phyloP scores from a whole-genome alignment of 1,139 yeast genomes.

The Geotrichum macrosporum region DNA sequence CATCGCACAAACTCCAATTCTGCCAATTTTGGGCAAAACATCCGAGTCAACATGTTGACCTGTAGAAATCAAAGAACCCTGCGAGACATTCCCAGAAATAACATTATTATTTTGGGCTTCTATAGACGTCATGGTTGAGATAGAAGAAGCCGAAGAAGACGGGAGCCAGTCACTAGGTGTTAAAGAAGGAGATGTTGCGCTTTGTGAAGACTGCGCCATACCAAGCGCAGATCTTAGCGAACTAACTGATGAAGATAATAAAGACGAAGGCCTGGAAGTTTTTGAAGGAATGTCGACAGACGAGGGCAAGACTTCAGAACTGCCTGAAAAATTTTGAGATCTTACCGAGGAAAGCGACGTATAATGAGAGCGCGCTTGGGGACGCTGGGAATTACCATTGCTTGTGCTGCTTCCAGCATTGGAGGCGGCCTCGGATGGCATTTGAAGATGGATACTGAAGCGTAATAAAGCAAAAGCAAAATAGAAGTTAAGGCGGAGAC shows the following conservation, averaged over 20 bases:
- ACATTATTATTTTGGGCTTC: too few relatives aligned
- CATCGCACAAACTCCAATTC: conserved; percentile 98
- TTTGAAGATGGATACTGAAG: too few relatives aligned
- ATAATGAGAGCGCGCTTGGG: conserved; percentile 11
- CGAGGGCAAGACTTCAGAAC: conserved; percentile 6
- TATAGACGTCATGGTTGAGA: background rate
- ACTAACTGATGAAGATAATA: background rate
- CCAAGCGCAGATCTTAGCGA: conserved; percentile 6
- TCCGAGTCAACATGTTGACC: conserved; percentile 2
- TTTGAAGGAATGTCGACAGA: conserved; percentile 14
- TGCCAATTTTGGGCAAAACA: conserved; percentile 67
- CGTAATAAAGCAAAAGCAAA: too few relatives aligned
- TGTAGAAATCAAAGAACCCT: conserved; percentile 15
- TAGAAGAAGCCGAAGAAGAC: conserved; percentile 13
- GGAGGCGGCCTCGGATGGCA: too few relatives aligned
- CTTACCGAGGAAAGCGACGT: conserved; percentile 16
- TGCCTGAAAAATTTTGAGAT: conserved; percentile 7
- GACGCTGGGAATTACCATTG: background rate
- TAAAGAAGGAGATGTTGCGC: conserved; percentile 8
- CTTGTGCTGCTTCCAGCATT: too few relatives aligned
- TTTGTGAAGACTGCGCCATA: conserved; percentile 5
- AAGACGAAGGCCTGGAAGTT: conserved; percentile 1
- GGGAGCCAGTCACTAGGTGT: conserved; percentile 4
- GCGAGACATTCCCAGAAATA: conserved; percentile 1
- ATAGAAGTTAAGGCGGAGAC: too few relatives aligned